These are phyloP conservation scores for Neophaeococcomyces aloes DNA, from an alignment of 2,329 filamentous ascomycete species.

Conservation along the genomic window DNA sequence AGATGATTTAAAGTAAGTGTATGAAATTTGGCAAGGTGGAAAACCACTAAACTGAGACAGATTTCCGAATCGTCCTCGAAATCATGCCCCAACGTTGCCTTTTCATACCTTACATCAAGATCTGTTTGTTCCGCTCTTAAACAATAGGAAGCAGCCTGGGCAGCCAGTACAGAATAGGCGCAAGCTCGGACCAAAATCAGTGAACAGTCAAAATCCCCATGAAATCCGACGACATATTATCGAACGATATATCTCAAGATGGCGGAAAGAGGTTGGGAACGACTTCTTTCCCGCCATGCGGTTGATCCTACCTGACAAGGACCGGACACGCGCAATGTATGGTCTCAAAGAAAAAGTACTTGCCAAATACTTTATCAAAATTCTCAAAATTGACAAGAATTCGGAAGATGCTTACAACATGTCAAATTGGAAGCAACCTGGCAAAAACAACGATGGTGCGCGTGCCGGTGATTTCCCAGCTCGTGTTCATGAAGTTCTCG, in stretches of 20 bases:
- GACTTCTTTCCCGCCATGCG: slow-evolving; percentile 91
- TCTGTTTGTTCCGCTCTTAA: slow-evolving; percentile 70
- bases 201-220: slow-evolving; percentile 52
- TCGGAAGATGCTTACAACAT: slow-evolving; percentile 80
- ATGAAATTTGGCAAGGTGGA: slow-evolving; percentile 24
- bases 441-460: slow-evolving; percentile 50
- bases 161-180: slow-evolving; percentile 44
- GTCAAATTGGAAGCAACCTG: slow-evolving; percentile 85
- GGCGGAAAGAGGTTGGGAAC: slow-evolving; percentile 77
- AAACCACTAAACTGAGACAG: slow-evolving; percentile 31
- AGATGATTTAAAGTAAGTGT: slow-evolving; percentile 2
- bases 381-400: slow-evolving; percentile 83
- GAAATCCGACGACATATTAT: slow-evolving; percentile 74
- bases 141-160: slow-evolving; percentile 63
- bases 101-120: slow-evolving; percentile 69
- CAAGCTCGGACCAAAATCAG: slow-evolving; percentile 47
- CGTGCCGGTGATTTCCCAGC: slow-evolving; percentile 87
- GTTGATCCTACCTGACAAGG: slow-evolving; percentile 84
- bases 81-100: slow-evolving; percentile 64
- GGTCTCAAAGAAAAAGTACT: slow-evolving; percentile 88
- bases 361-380: slow-evolving; percentile 78
- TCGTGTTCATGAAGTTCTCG: slow-evolving; percentile 75
- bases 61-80: slow-evolving; percentile 72
- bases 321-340: slow-evolving; percentile 84
- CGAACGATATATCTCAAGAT: slow-evolving; percentile 71